phyloP scores from a whole-genome alignment of 306 rosid genomes.

The Casuarina equisetifolia region DNA sequence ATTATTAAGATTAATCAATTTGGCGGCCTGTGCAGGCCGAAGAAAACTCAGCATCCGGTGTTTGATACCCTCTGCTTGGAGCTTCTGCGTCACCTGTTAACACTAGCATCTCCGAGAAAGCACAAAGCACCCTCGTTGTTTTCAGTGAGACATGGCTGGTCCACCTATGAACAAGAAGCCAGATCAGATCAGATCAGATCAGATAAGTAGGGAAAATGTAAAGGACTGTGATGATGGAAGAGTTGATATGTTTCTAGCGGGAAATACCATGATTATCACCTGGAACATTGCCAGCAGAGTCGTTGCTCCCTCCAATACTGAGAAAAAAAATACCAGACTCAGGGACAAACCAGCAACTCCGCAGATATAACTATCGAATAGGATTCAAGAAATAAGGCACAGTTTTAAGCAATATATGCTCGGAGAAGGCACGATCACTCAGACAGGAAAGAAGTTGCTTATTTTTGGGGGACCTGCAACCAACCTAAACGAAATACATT shows the following conservation, averaged over 20 bases:
- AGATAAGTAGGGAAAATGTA: background rate
- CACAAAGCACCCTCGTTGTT: conserved; percentile 19
- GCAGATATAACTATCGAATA: background rate
- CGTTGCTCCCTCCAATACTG: conserved; percentile 23
- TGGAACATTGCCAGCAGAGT: conserved; percentile 4
- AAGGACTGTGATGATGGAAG: conserved; percentile 8
- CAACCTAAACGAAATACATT: background rate
- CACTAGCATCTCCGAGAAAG: conserved; percentile 13
- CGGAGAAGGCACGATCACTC: background rate
- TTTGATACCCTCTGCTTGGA: conserved; percentile 41
- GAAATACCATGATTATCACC: conserved; percentile 35
- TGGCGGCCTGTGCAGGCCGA: background rate
- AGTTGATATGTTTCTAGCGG: conserved; percentile 8
- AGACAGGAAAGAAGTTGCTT: background rate
- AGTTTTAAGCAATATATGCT: background rate
- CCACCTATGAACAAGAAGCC: conserved; percentile 31
- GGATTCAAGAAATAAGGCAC: background rate
- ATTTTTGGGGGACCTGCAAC: background rate
- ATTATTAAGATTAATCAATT: background rate
- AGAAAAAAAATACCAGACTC: conserved; percentile 26
- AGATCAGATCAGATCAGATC: background rate
- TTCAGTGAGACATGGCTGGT: conserved; percentile 22
- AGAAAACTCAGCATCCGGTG: background rate
- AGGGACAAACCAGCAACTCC: background rate
- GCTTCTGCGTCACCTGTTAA: conserved; percentile 7